A percentile compares a stretch with the other conserved stretches of the same genome.
These are phyloP conservation scores for Exserohilum rostratum DNA, from an alignment of 2,329 filamentous ascomycete genomes.

Conservation along the genomic window DNA sequence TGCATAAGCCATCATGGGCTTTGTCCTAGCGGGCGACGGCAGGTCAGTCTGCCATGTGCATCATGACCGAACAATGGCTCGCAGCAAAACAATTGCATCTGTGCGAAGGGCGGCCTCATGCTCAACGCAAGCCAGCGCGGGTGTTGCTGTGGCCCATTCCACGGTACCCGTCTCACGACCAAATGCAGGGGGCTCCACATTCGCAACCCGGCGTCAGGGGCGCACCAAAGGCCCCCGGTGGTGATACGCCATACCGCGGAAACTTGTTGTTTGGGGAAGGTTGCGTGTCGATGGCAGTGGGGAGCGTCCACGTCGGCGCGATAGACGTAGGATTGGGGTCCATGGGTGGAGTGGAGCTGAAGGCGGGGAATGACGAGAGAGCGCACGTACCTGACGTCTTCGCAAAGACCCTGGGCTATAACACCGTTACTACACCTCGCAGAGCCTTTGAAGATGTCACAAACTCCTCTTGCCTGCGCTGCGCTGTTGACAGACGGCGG, in stretches of 20 bases:
- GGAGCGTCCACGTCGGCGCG: neutral
- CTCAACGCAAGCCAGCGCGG: neutral
- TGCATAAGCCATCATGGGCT: conserved; percentile 7
- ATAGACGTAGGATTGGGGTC: conserved; percentile 1
- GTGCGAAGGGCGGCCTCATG: neutral
- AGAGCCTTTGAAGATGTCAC: neutral
- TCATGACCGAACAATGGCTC: conserved; percentile 7
- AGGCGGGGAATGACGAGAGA: conserved; percentile 11
- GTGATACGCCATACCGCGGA: neutral
- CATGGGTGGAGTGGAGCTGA: conserved; percentile 3
- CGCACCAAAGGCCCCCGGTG: neutral
- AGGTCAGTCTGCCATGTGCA: neutral
- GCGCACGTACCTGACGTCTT: conserved; percentile 6
- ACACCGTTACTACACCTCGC: neutral
- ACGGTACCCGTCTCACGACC: conserved; percentile 12
- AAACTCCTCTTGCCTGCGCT: neutral
- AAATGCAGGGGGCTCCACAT: conserved; percentile 12
- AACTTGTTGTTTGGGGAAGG: neutral
- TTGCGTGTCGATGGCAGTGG: neutral
- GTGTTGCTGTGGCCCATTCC: conserved; percentile 4
- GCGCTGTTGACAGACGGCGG: neutral
- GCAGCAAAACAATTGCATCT: conserved; percentile 8
- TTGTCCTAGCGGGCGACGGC: conserved; percentile 7
- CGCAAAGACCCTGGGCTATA: neutral
- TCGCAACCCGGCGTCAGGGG: conserved; percentile 5